Base-by-base conservation (phyloP, 2,329 filamentous ascomycete species). In the Remersonia thermophila region DNA sequence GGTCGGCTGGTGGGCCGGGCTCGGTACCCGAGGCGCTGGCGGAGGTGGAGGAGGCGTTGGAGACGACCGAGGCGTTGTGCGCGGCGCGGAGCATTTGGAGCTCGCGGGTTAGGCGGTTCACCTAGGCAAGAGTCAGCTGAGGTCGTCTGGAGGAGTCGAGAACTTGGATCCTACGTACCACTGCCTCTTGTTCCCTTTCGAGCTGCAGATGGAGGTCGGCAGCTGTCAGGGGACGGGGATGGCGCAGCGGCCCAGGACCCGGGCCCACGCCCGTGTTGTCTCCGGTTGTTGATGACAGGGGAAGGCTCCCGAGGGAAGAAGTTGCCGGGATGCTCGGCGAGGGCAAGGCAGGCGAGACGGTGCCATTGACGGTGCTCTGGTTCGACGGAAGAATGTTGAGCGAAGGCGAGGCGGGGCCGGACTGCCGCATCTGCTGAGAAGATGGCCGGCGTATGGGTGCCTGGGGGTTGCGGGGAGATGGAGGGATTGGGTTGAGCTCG, bases 121-220 rank as follows among this genome's bases (percentile, higher is more conserved):
- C 83, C 84, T 89, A 53, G 30, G n/a, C 15, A 20, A n/a, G 3
- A 1, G 37, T 47, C 25, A 44, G 38, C 13, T 20, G 30, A 12
- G 17, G 12, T 12, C 23, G 1, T 18, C 6, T 6, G 33, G 47
- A 7, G 1, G 14, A 14, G 5, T 2, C 2, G 7, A 13, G 14
- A 7, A 3, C n/a, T 9, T 4, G n/a, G 17, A 8, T 2, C n/a
- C n/a, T n/a, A 31, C 76, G 45, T 68, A 91, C 87, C 51, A 95
- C 80, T 26, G 86, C 83, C 59, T 96, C 89, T 51, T 96, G 87
- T 55, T 96, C 89, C 58, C 93, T 91, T 60, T 96, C 89, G 17
- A 95, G 68, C 61, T 94, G 77, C 41, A 83, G 68, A 57, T 95
- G 86, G 42, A 96, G 68, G 57, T 96, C 89, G 3, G 85, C 82